Conservation (phyloP, 768 basidiomycete genomes). For the Tulasnella sp. region DNA sequence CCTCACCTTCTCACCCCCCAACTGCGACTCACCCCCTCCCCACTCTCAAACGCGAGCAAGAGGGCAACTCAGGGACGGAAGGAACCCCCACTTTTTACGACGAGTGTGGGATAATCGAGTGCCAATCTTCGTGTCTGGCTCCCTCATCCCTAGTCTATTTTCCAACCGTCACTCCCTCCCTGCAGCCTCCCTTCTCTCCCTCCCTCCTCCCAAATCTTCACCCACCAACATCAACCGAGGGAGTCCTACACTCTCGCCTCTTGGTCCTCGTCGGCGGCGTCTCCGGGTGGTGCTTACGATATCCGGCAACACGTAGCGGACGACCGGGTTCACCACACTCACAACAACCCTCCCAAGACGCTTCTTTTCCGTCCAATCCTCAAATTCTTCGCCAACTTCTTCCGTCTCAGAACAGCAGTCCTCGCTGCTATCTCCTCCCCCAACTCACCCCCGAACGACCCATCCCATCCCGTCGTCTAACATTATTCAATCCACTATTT, state of each 20-base stretch:
- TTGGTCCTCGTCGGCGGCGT: background rate
- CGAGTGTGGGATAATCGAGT: background rate
- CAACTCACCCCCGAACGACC: background rate
- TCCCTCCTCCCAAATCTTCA: background rate
- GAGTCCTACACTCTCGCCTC: background rate
- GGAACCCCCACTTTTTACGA: background rate
- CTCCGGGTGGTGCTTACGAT: background rate
- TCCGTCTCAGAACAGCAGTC: background rate
- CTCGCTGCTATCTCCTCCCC: background rate
- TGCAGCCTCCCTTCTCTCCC: background rate
- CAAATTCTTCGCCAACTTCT: background rate
- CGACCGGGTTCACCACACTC: background rate
- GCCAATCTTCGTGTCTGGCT: background rate
- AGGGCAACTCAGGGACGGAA: background rate
- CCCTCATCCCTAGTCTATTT: slow-evolving; percentile 6
- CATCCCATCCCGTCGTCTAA: no score
- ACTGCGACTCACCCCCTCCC: background rate
- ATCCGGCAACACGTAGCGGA: background rate
- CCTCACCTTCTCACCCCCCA: background rate
- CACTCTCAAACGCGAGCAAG: background rate
- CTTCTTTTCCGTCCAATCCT: background rate
- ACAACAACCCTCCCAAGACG: background rate
- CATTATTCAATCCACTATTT: background rate
- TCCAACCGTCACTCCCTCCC: slow-evolving; percentile 3
- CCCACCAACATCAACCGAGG: background rate